Conservation (phyloP, 1,139 yeast species). For the Kluyveromyces sp. region DNA sequence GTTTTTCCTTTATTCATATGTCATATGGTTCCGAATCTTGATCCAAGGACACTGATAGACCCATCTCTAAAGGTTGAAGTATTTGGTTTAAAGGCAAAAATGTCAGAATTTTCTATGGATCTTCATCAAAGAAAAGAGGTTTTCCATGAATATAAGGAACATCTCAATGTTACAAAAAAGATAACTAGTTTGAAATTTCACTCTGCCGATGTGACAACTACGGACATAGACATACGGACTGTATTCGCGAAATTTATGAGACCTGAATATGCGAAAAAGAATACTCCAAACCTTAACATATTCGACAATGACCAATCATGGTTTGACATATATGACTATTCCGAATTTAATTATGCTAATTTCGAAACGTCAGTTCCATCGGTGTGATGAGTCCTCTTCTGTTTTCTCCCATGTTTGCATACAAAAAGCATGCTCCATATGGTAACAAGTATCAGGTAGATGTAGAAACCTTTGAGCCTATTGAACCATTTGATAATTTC, state of each 20-base stretch:
- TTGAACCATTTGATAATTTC: slow-evolving; percentile 37
- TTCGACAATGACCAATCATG: slow-evolving; percentile 49
- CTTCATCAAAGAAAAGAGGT: slow-evolving; percentile 79
- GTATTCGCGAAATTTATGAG: slow-evolving; percentile 60
- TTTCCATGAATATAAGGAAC: slow-evolving; percentile 48
- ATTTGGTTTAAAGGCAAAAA: slow-evolving; percentile 74
- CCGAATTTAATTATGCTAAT: slow-evolving; percentile 48
- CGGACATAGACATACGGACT: slow-evolving; percentile 61
- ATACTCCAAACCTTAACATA: slow-evolving; percentile 20
- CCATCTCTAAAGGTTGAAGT: slow-evolving; percentile 40
- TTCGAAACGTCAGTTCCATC: slow-evolving; percentile 41
- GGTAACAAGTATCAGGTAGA: slow-evolving; percentile 34
- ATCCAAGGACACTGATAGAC: slow-evolving; percentile 37
- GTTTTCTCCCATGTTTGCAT: slow-evolving; percentile 68
- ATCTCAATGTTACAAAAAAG: slow-evolving; percentile 48
- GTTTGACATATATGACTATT: slow-evolving; percentile 76
- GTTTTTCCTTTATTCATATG: slow-evolving; percentile 68
- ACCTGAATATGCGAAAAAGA: slow-evolving; percentile 36
- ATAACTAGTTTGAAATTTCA: slow-evolving; percentile 52
- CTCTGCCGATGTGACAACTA: slow-evolving; percentile 22
- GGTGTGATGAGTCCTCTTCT: slow-evolving; percentile 54
- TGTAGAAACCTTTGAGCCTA: slow-evolving; percentile 27
- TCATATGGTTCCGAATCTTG: slow-evolving; percentile 59
- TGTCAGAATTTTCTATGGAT: slow-evolving; percentile 61
- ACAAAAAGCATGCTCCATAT: slow-evolving; percentile 56